A percentile compares a stretch with the other conserved stretches of the same genome.
phyloP scores from a whole-genome alignment of 371 early-diverging fungal species.

The Rhizopus microsporus region DNA sequence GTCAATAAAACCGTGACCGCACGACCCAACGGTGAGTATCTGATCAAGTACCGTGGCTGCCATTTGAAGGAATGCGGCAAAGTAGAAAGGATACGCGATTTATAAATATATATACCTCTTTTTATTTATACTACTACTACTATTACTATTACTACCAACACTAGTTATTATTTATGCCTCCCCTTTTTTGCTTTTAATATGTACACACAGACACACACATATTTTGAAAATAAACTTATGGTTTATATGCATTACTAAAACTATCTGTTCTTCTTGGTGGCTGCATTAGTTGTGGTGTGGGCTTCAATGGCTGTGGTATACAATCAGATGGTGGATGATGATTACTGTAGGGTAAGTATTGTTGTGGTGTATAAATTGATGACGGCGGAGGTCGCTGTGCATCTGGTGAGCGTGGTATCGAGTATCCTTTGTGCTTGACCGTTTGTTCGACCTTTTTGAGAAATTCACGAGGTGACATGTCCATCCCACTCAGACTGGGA shows the following conservation, averaged over 20 bases:
- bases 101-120: constrained; percentile 17
- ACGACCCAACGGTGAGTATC: constrained; percentile 56
- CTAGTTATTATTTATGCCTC: too few relatives aligned
- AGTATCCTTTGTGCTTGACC: constrained; percentile 28
- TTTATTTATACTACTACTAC: too few relatives aligned
- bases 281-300: not conserved
- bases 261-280: constrained; percentile 26
- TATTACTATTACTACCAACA: too few relatives aligned
- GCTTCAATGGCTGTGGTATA: constrained; percentile 23
- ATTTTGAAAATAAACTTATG: not conserved
- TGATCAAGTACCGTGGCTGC: constrained; percentile 63
- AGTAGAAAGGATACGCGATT: constrained; percentile 47
- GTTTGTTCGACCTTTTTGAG: constrained; percentile 45
- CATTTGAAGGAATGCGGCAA: constrained; percentile 59
- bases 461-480: constrained; percentile 49
- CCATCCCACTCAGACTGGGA: constrained; percentile 37
- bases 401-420: not conserved
- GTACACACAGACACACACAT: too few relatives aligned
- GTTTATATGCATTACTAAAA: not conserved
- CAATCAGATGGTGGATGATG: constrained; percentile 34
- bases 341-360: constrained; percentile 43
- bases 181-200: too few relatives aligned
- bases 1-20: constrained; percentile 71
- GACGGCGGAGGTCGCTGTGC: constrained; percentile 33
- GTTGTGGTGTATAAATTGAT: constrained; percentile 45